Evolutionary conservation across 2,329 filamentous ascomycete species (phyloP).

Genomic region (Tolypocladium ovalisporum): DNA sequence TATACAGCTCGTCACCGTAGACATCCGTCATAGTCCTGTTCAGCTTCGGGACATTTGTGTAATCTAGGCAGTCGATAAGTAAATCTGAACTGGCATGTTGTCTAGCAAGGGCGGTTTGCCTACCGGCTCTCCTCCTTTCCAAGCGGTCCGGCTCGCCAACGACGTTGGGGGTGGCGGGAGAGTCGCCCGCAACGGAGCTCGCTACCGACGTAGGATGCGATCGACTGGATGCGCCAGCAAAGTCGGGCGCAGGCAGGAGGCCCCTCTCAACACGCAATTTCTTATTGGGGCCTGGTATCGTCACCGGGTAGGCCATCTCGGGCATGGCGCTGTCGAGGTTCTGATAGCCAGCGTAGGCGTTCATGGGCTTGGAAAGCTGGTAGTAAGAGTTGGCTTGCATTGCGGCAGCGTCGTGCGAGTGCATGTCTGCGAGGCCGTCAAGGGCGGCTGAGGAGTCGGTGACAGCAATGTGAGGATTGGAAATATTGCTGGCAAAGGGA

Average conservation of each 20-base stretch:
- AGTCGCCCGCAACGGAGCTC: constrained; percentile 47
- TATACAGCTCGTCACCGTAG: constrained; percentile 77
- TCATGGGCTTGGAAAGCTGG: constrained; percentile 34
- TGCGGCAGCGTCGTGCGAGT: constrained; percentile 13
- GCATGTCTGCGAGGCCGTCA: constrained; percentile 35
- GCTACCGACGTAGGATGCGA: constrained; percentile 47
- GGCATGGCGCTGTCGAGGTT: constrained; percentile 24
- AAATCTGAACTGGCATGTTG: constrained; percentile 12
- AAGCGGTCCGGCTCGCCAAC: constrained; percentile 36
- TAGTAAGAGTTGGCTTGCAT: constrained; percentile 28
- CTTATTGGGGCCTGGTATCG: constrained; percentile 23
- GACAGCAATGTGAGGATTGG: constrained; percentile 48
- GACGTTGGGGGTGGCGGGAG: constrained; percentile 44
- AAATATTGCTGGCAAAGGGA: constrained; percentile 42
- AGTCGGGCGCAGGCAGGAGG: constrained; percentile 34
- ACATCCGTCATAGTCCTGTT: constrained; percentile 79
- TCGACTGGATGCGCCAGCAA: constrained; percentile 26
- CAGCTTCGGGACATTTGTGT: constrained; percentile 57
- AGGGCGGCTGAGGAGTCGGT: constrained; percentile 29
- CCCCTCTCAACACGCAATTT: constrained; percentile 28
- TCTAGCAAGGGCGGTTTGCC: constrained; percentile 12
- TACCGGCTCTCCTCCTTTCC: constrained; percentile 45
- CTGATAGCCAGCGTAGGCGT: constrained; percentile 31
- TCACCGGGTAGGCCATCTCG: constrained; percentile 28
- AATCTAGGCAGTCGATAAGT: constrained; percentile 35